phyloP scores from a whole-genome alignment of 2,329 filamentous ascomycete genomes.

The Hymenoscyphus fraxineus region DNA sequence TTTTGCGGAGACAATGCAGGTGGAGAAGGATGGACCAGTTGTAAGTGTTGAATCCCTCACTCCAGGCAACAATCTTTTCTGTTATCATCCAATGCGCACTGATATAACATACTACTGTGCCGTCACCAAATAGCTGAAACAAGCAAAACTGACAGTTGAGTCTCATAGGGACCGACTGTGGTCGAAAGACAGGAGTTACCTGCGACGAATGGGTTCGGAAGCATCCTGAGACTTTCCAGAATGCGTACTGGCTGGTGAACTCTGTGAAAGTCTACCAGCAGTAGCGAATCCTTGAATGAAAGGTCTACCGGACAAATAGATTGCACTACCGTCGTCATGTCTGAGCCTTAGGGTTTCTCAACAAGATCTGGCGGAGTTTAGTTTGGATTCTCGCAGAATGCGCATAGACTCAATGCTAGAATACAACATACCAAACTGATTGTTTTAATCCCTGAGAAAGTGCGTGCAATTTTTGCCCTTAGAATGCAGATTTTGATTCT shows the following conservation, averaged over 20 bases:
- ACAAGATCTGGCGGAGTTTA: too few relatives aligned
- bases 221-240: slow-evolving; percentile 65
- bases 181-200: slow-evolving; percentile 59
- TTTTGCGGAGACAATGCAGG: slow-evolving; percentile 89
- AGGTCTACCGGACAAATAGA: background rate
- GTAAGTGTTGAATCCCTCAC: background rate
- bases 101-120: background rate
- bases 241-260: slow-evolving; percentile 76
- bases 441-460: too few relatives aligned
- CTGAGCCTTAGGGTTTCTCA: background rate
- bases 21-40: slow-evolving; percentile 41
- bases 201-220: slow-evolving; percentile 70
- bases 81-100: too few relatives aligned
- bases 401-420: too few relatives aligned
- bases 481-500: too few relatives aligned
- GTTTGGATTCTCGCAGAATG: too few relatives aligned
- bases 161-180: slow-evolving; percentile 38
- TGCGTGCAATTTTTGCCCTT: too few relatives aligned
- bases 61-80: background rate
- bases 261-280: slow-evolving; percentile 61
- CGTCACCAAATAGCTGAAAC: background rate
- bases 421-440: too few relatives aligned
- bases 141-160: background rate
- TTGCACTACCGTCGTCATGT: background rate
- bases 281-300: background rate